These are phyloP conservation scores for Trichoderma sp. DNA, from an alignment of 2,329 filamentous ascomycete genomes.

Conservation along the genomic window DNA sequence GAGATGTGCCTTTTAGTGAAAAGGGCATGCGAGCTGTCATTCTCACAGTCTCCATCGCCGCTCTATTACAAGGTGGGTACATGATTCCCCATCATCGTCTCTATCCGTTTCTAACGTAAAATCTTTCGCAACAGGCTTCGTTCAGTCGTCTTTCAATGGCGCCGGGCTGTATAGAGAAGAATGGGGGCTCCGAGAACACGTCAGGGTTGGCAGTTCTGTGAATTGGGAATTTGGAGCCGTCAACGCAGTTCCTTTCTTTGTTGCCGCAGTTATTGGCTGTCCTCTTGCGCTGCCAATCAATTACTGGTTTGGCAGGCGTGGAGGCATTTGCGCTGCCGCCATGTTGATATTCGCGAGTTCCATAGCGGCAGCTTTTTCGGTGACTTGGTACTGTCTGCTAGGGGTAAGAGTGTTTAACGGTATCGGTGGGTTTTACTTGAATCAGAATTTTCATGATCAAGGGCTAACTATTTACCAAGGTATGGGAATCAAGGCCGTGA, in stretches of 20 bases:
- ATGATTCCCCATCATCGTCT: background rate
- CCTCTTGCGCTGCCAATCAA: slow-evolving; percentile 46
- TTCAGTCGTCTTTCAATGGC: slow-evolving; percentile 48
- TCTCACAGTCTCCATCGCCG: slow-evolving; percentile 47
- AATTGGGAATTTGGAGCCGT: slow-evolving; percentile 44
- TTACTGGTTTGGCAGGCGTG: slow-evolving; percentile 43
- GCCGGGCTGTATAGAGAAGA: slow-evolving; percentile 38
- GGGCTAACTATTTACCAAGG: slow-evolving; percentile 32
- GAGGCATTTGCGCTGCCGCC: slow-evolving; percentile 44
- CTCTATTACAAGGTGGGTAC: slow-evolving; percentile 41
- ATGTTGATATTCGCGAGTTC: slow-evolving; percentile 45
- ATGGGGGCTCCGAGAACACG: slow-evolving; percentile 28
- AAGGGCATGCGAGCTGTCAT: slow-evolving; percentile 44
- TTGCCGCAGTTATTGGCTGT: slow-evolving; percentile 43
- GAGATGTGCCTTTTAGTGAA: slow-evolving; percentile 44
- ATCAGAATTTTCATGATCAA: slow-evolving; percentile 19
- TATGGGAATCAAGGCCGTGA: slow-evolving; percentile 53
- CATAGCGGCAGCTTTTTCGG: slow-evolving; percentile 40
- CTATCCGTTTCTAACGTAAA: background rate
- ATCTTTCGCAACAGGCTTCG: slow-evolving; percentile 38
- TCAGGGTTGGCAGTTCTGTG: slow-evolving; percentile 25
- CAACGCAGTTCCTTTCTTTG: slow-evolving; percentile 45
- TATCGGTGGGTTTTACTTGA: slow-evolving; percentile 36
- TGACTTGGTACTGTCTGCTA: slow-evolving; percentile 39
- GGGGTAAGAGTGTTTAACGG: slow-evolving; percentile 43